Evolutionary conservation across 495 filamentous ascomycete genomes (phyloP), one percentile per base, ranked within the genome.

Genomic region (Penicillium pulvis): DNA sequence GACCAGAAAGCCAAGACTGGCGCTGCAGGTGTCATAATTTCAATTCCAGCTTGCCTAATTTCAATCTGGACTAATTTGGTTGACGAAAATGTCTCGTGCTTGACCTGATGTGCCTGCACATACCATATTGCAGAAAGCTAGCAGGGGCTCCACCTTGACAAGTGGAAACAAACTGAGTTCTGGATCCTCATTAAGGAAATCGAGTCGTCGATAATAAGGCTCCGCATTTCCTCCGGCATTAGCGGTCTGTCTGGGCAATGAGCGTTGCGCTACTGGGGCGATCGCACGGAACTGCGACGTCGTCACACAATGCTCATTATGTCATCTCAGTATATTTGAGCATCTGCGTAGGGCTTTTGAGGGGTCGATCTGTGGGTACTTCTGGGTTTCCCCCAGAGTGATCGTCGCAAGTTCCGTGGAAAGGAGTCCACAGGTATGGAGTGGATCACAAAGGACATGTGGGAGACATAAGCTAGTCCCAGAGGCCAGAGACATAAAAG

Each of bases 141-240:
- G 11, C 14, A 41, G 5, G 19, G 48, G 45, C 41, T 57, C 49
- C 53, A 57, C 59, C 28, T 41, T 41, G 16, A 4, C 36, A 23
- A 28, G 23, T 28, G 16, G 39, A 41, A 7, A 41, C 30, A 0
- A 0, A 26, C 23, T 57, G 20, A n/a, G n/a, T 46, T 48, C 51
- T 56, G 55, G 28, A 51, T 58, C 31, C 28, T 65, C 58, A 56
- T 42, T 31, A 62, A 57, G 16, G n/a, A 14, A 62, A 20, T 53
- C 46, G 54, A 60, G 53, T 66, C 52, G 58, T 53, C 51, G 16
- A 41, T 19, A 41, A 20, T 17, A 43, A 35, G 53, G 19, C 61
- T 36, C 58, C 62, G 42, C 58, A 61, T 39, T 61, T 26, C 23
- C 55, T 50, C 19, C 48, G 28, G 48, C 28, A 51, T 51, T 51